A percentile compares a stretch with the other conserved stretches of the same genome.
These are phyloP conservation scores for Candida hispaniensis DNA, from an alignment of 805 yeast species.

Conservation along the genomic window DNA sequence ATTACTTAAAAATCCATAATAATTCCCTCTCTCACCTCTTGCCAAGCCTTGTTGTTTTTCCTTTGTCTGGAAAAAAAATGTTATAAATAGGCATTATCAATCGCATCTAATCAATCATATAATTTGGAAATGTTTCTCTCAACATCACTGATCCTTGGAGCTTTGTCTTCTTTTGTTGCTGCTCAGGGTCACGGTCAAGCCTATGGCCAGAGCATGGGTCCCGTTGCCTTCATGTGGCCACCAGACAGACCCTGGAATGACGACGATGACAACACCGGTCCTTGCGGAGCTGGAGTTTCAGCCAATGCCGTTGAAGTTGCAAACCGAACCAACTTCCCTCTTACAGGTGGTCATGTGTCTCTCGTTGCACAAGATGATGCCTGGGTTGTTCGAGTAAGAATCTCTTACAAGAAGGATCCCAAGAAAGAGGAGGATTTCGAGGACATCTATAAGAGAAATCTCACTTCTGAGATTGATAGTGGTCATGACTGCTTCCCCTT, in stretches of 20 bases:
- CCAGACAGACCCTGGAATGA: slow-evolving; percentile 38
- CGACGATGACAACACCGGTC: slow-evolving; percentile 36
- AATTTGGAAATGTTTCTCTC: too few species aligned
- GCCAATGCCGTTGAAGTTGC: slow-evolving; percentile 18
- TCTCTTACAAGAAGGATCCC: slow-evolving; percentile 35
- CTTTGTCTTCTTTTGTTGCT: slow-evolving; percentile 14
- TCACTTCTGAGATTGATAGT: slow-evolving; percentile 30
- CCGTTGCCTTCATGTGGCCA: slow-evolving; percentile 35
- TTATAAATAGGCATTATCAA: too few species aligned
- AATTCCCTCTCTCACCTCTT: too few species aligned
- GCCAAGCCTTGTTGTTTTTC: too few species aligned
- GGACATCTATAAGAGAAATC: slow-evolving; percentile 30
- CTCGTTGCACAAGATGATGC: slow-evolving; percentile 35
- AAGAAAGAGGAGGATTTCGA: slow-evolving; percentile 33
- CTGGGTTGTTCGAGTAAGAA: slow-evolving; percentile 34
- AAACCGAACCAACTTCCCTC: slow-evolving; percentile 38
- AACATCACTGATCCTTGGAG: too few species aligned
- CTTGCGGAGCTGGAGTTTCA: slow-evolving; percentile 36
- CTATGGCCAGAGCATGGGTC: slow-evolving; percentile 33
- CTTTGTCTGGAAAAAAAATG: too few species aligned
- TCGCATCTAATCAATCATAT: too few species aligned
- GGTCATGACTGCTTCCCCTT: slow-evolving; percentile 40
- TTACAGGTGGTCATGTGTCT: slow-evolving; percentile 39
- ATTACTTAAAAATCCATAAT: too few species aligned
- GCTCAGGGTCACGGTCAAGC: slow-evolving; percentile 30